phyloP scores from a whole-genome alignment of 2,329 filamentous ascomycete genomes.

The Elsinoe australis region DNA sequence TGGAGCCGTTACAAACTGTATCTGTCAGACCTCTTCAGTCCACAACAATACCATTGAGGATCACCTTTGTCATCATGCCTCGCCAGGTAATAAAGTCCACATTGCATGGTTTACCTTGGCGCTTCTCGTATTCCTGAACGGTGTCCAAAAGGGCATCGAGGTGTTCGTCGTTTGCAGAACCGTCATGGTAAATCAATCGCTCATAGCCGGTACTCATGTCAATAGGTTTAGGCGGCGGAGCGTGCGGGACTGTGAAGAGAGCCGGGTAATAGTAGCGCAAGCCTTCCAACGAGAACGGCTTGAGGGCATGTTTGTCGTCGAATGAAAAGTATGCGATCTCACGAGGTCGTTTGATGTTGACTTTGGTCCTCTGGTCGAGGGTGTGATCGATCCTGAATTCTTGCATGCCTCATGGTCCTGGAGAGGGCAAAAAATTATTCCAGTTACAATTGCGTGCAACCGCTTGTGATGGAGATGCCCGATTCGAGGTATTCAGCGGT shows the following conservation, averaged over 20 bases:
- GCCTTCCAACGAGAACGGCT: conserved; percentile 62
- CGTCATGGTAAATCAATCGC: conserved; percentile 73
- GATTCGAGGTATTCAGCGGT: too few species aligned
- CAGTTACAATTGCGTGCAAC: too few species aligned
- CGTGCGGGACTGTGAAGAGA: conserved; percentile 25
- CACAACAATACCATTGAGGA: conserved; percentile 22
- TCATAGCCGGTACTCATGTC: conserved; percentile 77
- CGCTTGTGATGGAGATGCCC: too few species aligned
- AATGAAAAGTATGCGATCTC: conserved; percentile 94
- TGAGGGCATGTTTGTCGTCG: conserved; percentile 71
- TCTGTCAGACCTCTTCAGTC: conserved; percentile 14
- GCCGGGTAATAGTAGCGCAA: conserved; percentile 82
- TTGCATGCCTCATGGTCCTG: conserved; percentile 11
- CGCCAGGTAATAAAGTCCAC: conserved; percentile 86
- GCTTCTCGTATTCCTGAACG: conserved; percentile 64
- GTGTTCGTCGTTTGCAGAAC: conserved; percentile 68
- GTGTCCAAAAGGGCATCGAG: conserved; percentile 74
- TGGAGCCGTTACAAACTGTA: conserved; percentile 75
- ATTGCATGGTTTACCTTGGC: conserved; percentile 58
- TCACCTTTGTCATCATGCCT: conserved; percentile 99
- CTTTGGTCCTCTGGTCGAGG: not conserved
- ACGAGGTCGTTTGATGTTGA: conserved; percentile 14
- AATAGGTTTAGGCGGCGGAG: conserved; percentile 43
- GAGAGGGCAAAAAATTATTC: too few species aligned
- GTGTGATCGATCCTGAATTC: conserved; percentile 14